Percentiles rank a stretch among this genome's conserved stretches.
phyloP scores from a whole-genome alignment of 139 green algal species.

The Yamagishiella unicocca region DNA sequence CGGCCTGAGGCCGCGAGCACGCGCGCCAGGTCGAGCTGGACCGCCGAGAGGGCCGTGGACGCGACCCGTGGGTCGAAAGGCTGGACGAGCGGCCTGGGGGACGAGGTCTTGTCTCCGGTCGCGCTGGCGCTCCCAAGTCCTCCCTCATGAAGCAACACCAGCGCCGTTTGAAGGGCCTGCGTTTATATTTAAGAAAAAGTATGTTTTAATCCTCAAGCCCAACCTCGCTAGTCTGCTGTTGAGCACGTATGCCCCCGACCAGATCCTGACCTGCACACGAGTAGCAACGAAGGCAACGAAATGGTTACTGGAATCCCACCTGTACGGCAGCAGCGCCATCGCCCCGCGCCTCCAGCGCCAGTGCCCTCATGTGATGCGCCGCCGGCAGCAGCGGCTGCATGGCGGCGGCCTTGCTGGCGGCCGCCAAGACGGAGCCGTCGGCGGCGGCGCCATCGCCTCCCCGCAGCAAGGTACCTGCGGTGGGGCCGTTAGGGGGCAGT shows the following conservation, averaged over 20 bases:
- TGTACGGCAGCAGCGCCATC: constrained; percentile 37
- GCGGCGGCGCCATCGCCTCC: constrained; percentile 5
- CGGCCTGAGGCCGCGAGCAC: constrained; percentile 22
- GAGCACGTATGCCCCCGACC: no score
- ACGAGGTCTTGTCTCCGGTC: no score
- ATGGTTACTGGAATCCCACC: constrained; percentile 38
- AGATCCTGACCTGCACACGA: no score
- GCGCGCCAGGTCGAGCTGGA: constrained; percentile 52
- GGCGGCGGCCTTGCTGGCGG: constrained; percentile 57
- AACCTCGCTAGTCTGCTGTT: no score
- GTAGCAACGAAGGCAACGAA: no score
- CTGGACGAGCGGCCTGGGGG: neutral
- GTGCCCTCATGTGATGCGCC: constrained; percentile 62
- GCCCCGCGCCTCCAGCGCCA: constrained; percentile 70
- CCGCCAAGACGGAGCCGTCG: constrained; percentile 54
- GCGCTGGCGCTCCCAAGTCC: neutral
- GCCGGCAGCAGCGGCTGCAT: constrained; percentile 74
- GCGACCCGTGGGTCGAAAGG: neutral
- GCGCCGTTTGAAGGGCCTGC: constrained; percentile 20
- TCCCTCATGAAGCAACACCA: neutral
- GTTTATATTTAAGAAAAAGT: no score
- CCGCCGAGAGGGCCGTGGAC: neutral
- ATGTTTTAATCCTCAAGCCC: no score
- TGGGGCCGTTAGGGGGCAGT: neutral
- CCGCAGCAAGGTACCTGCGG: neutral